Evolutionary conservation across 2,329 filamentous ascomycete species (phyloP).

Genomic region (Penicillium sp.): DNA sequence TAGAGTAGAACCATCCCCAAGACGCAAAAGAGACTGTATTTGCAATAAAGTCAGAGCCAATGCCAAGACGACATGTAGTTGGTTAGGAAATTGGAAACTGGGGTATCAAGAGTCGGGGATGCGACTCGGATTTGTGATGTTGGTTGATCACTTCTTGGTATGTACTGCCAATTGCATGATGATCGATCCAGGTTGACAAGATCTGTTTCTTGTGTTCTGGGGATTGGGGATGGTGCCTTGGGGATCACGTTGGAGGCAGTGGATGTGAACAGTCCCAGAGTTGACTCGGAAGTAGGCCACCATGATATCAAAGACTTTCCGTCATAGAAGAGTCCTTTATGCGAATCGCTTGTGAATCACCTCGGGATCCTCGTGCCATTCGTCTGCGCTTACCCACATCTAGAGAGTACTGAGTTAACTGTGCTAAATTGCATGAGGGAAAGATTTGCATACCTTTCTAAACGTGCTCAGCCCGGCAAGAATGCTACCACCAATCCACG

Average conservation of each 20-base stretch:
- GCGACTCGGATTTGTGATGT: slow-evolving; percentile 20
- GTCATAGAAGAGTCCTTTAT: slow-evolving; percentile 44
- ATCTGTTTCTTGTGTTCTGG: slow-evolving; percentile 1
- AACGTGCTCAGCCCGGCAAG: slow-evolving; percentile 95
- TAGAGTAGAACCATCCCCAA: slow-evolving; percentile 2
- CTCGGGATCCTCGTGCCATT: slow-evolving; percentile 99
- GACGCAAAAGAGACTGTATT: slow-evolving; percentile 10
- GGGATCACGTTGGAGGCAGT: neutral
- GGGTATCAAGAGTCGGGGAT: slow-evolving; percentile 35
- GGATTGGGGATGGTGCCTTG: neutral
- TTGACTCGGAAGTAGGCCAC: neutral
- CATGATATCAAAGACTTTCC: neutral
- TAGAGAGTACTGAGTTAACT: slow-evolving; percentile 40
- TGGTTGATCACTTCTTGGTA: slow-evolving; percentile 12
- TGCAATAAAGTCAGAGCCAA: slow-evolving; percentile 10
- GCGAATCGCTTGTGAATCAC: slow-evolving; percentile 98
- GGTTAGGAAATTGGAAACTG: slow-evolving; percentile 10
- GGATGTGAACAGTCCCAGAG: neutral
- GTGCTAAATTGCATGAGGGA: neutral
- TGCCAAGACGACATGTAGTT: slow-evolving; percentile 8
- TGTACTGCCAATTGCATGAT: slow-evolving; percentile 4
- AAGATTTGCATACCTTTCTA: slow-evolving; percentile 70
- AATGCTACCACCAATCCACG: slow-evolving; percentile 98
- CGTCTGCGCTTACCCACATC: slow-evolving; percentile 99
- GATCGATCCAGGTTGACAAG: slow-evolving; percentile 7